Evolutionary conservation across 1,139 yeast genomes (phyloP).

Genomic region (Diutina pseudorugosa): DNA sequence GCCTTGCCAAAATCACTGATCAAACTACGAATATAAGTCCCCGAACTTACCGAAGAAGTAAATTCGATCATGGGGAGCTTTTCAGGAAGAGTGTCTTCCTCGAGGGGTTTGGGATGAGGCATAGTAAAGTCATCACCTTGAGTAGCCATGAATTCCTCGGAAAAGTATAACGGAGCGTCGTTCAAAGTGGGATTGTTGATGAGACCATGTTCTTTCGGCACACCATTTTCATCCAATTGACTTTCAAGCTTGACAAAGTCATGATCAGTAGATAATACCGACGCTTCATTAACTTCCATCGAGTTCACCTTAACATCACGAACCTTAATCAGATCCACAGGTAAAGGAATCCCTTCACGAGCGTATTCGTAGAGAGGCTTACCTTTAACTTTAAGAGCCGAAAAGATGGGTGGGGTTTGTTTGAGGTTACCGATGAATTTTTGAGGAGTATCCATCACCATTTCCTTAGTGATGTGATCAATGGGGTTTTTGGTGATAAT

Average conservation of each 20-base stretch:
- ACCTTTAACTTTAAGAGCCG: constrained; percentile 92
- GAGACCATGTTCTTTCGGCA: constrained; percentile 32
- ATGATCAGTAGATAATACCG: constrained; percentile 45
- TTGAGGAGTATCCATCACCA: constrained; percentile 35
- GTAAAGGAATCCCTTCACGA: constrained; percentile 75
- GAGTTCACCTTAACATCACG: constrained; percentile 56
- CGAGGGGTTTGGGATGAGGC: constrained; percentile 16
- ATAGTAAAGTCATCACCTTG: constrained; percentile 10
- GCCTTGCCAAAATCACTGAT: constrained; percentile 84
- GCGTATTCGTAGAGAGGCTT: constrained; percentile 93
- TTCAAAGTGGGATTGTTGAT: constrained; percentile 48
- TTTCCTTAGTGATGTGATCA: constrained; percentile 44
- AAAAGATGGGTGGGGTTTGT: constrained; percentile 92
- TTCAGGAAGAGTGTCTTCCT: constrained; percentile 32
- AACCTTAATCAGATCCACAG: constrained; percentile 56
- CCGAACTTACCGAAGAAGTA: constrained; percentile 76
- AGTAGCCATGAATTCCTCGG: constrained; percentile 36
- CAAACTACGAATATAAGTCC: constrained; percentile 86
- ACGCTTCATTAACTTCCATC: constrained; percentile 34
- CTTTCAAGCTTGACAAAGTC: constrained; percentile 38
- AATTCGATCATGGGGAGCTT: constrained; percentile 57
- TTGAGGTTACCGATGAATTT: constrained; percentile 67
- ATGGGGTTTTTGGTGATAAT: constrained; percentile 46
- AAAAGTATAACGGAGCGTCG: constrained; percentile 48
- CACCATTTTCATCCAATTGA: constrained; percentile 40